These are phyloP conservation scores for Harrya chromipes DNA, from an alignment of 768 basidiomycete species.

Conservation along the genomic window DNA sequence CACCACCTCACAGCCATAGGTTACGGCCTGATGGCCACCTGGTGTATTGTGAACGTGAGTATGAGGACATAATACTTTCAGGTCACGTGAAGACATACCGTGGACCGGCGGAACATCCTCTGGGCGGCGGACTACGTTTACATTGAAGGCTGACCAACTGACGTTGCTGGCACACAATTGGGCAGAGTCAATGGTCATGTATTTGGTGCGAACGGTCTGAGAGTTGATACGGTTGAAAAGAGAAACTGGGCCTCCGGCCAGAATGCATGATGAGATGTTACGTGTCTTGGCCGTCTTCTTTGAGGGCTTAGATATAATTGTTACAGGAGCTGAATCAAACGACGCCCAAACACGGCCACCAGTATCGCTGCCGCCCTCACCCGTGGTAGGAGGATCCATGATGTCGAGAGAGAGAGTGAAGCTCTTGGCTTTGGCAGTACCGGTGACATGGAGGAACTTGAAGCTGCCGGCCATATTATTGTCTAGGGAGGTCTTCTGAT, in stretches of 20 bases:
- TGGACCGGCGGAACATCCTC: constrained; percentile 57
- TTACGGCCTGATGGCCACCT: constrained; percentile 79
- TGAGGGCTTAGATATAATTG: constrained; percentile 95
- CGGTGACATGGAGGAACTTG: constrained; percentile 88
- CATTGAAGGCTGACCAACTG: constrained; percentile 92
- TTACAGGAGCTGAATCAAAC: constrained; percentile 88
- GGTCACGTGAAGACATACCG: constrained; percentile 63
- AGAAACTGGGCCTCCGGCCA: constrained; percentile 85
- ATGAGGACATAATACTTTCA: constrained; percentile 33
- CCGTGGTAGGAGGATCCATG: constrained; percentile 61
- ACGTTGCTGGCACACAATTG: constrained; percentile 86
- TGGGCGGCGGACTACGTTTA: constrained; percentile 79
- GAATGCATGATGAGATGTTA: constrained; percentile 86
- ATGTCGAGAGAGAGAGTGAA: constrained; percentile 86
- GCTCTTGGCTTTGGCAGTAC: constrained; percentile 86
- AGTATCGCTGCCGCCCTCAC: constrained; percentile 34
- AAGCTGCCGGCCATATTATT: constrained; percentile 84
- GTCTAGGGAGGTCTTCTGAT: constrained; percentile 81
- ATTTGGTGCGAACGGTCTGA: constrained; percentile 95
- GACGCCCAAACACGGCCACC: constrained; percentile 82
- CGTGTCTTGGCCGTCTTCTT: constrained; percentile 97
- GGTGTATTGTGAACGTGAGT: constrained; percentile 39
- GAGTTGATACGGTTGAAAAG: constrained; percentile 96
- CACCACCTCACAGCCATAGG: constrained; percentile 87
- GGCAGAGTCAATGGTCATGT: constrained; percentile 88